phyloP scores from a whole-genome alignment of 345 rosid species.

The Bruguiera gymnorhiza region DNA sequence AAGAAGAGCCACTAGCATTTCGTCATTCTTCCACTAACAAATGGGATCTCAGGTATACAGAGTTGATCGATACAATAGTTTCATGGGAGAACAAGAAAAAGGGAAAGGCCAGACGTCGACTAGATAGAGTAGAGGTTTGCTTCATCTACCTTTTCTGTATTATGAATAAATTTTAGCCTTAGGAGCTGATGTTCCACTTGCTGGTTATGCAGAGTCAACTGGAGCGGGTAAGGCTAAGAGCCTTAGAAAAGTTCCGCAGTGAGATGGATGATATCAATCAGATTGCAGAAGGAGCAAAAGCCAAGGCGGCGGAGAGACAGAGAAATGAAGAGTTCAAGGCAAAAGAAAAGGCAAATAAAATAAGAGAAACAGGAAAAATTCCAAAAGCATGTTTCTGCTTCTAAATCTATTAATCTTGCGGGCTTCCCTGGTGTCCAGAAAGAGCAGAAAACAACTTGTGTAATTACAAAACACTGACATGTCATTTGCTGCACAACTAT shows the following conservation, averaged over 20 bases:
- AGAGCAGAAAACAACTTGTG: neutral
- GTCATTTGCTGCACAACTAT: constrained; percentile 1
- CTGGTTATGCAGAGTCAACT: constrained; percentile 41
- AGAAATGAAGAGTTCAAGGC: constrained; percentile 51
- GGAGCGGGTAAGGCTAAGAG: constrained; percentile 42
- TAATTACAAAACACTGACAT: neutral
- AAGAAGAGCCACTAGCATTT: too few species aligned
- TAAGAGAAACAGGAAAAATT: constrained; percentile 49
- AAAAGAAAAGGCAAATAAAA: constrained; percentile 58
- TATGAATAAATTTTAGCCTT: neutral
- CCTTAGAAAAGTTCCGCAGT: constrained; percentile 32
- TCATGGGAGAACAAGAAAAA: constrained; percentile 61
- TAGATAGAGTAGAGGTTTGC: constrained; percentile 59
- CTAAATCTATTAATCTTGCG: constrained; percentile 19
- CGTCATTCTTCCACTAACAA: constrained; percentile 7
- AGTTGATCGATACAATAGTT: constrained; percentile 38
- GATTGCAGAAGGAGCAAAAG: constrained; percentile 52
- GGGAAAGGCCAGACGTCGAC: constrained; percentile 45
- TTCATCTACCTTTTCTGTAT: neutral
- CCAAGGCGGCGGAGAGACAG: constrained; percentile 47
- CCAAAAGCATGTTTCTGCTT: constrained; percentile 58
- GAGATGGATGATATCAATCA: constrained; percentile 42
- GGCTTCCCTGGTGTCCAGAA: constrained; percentile 3
- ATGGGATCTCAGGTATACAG: constrained; percentile 48
- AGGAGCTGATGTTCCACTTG: constrained; percentile 10